phyloP scores from a whole-genome alignment of 768 basidiomycete species.

The Mycena galericulata region DNA sequence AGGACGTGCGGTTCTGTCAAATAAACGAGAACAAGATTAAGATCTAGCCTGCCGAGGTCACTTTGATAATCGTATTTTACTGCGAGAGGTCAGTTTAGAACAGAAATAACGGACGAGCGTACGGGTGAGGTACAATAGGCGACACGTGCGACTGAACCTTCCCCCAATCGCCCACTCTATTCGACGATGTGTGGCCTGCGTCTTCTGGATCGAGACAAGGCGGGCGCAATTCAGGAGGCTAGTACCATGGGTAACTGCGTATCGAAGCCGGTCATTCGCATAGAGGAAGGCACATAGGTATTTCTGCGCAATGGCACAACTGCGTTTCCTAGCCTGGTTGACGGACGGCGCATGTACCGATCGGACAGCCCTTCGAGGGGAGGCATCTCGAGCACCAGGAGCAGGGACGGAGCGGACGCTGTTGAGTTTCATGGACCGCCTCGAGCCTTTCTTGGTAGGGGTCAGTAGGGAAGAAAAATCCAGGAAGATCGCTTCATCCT shows the following conservation, averaged over 20 bases:
- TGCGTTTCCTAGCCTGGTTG: background rate
- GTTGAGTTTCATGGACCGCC: too few relatives aligned
- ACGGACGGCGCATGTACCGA: background rate
- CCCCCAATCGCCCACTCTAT: background rate
- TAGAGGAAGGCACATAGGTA: background rate
- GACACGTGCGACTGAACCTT: background rate
- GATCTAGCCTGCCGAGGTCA: background rate
- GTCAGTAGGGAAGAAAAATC: too few relatives aligned
- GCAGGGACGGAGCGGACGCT: too few relatives aligned
- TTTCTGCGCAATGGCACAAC: background rate
- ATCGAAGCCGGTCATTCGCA: background rate
- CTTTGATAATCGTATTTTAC: background rate
- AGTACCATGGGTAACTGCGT: background rate
- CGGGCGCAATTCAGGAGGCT: background rate
- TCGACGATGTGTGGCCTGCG: background rate
- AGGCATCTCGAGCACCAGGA: too few relatives aligned
- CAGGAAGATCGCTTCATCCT: too few relatives aligned
- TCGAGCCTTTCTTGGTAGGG: too few relatives aligned
- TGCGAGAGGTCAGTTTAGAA: background rate
- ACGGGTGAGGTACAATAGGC: background rate
- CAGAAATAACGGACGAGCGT: background rate
- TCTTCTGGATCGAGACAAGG: background rate
- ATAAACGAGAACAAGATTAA: background rate
- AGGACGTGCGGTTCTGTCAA: background rate
- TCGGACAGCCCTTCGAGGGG: background rate